These are phyloP conservation scores for Trichocladium uniseriatum DNA, from an alignment of 495 filamentous ascomycete species.

Conservation along the genomic window DNA sequence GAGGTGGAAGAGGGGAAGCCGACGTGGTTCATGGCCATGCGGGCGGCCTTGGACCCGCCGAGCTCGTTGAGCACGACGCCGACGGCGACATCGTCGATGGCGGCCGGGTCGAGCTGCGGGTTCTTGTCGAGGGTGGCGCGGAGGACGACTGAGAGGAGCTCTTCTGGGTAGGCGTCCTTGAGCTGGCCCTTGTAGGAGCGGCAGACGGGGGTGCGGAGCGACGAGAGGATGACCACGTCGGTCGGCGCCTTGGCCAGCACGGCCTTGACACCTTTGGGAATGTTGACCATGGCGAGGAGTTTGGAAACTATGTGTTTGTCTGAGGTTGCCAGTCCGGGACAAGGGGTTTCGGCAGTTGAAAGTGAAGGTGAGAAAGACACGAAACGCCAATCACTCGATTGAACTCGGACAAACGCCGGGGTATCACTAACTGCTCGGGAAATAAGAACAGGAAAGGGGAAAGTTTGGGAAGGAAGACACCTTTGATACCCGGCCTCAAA, in stretches of 20 bases:
- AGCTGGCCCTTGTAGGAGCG: slow-evolving; percentile 76
- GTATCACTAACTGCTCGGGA: not conserved
- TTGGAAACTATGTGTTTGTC: too few species aligned
- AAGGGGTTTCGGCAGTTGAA: not conserved
- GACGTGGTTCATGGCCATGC: slow-evolving; percentile 79
- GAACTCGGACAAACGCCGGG: too few species aligned
- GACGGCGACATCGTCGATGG: slow-evolving; percentile 72
- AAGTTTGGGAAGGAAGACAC: not conserved
- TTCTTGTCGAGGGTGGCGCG: slow-evolving; percentile 67
- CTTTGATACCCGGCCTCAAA: not conserved
- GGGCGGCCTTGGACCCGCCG: slow-evolving; percentile 80
- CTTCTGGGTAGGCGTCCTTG: slow-evolving; percentile 83
- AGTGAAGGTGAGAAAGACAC: not conserved
- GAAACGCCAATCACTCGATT: too few species aligned
- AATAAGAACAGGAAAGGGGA: not conserved
- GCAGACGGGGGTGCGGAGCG: slow-evolving; percentile 75
- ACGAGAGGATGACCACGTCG: slow-evolving; percentile 82
- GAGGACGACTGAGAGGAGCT: slow-evolving; percentile 74
- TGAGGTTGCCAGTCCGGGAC: too few species aligned
- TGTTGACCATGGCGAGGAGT: slow-evolving; percentile 17
- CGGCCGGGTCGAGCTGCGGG: slow-evolving; percentile 61
- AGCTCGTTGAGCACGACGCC: slow-evolving; percentile 87
- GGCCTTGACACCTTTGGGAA: slow-evolving; percentile 53
- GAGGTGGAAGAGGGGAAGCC: slow-evolving; percentile 62
- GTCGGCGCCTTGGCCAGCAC: slow-evolving; percentile 71